phyloP scores from a whole-genome alignment of 2,329 filamentous ascomycete genomes.

The Aspergillus thermomutatus region DNA sequence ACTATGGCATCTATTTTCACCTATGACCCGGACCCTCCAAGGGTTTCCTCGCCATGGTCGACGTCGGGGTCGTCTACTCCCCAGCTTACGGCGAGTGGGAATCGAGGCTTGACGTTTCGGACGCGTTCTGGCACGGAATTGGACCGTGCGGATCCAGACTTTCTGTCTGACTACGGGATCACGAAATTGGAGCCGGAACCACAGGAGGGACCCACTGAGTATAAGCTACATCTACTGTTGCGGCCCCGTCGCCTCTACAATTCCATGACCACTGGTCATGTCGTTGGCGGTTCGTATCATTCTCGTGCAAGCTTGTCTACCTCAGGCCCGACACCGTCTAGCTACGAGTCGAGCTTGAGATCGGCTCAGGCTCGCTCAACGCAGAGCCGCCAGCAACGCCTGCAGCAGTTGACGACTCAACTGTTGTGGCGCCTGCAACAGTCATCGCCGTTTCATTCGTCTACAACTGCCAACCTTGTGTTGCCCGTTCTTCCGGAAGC shows the following conservation, averaged over 20 bases:
- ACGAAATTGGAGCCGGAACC: slow-evolving; percentile 83
- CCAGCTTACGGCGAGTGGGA: slow-evolving; percentile 27
- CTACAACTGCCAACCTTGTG: slow-evolving; percentile 70
- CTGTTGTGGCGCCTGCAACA: slow-evolving; percentile 93
- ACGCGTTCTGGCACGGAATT: slow-evolving; percentile 35
- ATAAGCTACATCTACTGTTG: slow-evolving; percentile 88
- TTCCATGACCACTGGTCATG: slow-evolving; percentile 63
- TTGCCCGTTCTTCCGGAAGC: slow-evolving; percentile 70
- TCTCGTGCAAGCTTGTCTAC: slow-evolving; percentile 28
- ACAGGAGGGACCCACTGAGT: slow-evolving; percentile 91
- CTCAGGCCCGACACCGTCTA: slow-evolving; percentile 21
- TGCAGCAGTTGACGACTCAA: slow-evolving; percentile 92
- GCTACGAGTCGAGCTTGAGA: slow-evolving; percentile 31
- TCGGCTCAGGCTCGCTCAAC: slow-evolving; percentile 50
- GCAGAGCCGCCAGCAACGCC: slow-evolving; percentile 74
- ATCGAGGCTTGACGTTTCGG: slow-evolving; percentile 21
- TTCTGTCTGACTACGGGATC: slow-evolving; percentile 58
- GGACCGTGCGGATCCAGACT: slow-evolving; percentile 37
- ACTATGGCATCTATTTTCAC: slow-evolving; percentile 93
- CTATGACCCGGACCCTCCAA: slow-evolving; percentile 81
- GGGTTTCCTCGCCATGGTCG: slow-evolving; percentile 89
- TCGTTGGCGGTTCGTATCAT: slow-evolving; percentile 53
- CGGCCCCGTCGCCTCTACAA: slow-evolving; percentile 72
- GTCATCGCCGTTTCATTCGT: slow-evolving; percentile 85
- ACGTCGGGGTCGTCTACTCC: slow-evolving; percentile 50